phyloP scores from a whole-genome alignment of 495 filamentous ascomycete species.

The Xanthoparmelia taractica region DNA sequence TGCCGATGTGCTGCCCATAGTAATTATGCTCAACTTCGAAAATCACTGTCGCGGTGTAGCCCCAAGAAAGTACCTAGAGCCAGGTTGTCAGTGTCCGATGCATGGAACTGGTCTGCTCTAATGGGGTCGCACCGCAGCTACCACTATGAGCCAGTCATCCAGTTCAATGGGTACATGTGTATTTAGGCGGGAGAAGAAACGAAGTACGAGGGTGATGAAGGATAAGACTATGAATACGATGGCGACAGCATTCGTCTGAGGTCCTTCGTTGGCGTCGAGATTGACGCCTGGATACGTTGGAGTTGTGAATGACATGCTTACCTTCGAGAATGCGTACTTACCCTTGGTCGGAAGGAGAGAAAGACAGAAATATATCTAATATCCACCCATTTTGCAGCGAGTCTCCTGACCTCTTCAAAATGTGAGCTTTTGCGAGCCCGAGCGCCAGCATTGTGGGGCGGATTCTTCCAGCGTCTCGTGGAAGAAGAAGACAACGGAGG shows the following conservation, averaged over 20 bases:
- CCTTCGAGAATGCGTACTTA: background rate
- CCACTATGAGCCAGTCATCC: background rate
- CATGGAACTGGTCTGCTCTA: background rate
- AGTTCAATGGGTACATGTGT: background rate
- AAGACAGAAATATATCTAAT: background rate
- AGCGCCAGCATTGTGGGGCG: background rate
- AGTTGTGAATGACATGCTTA: background rate
- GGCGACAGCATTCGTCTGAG: background rate
- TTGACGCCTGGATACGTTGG: background rate
- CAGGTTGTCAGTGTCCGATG: background rate
- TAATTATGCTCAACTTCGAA: background rate
- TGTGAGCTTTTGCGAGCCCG: background rate
- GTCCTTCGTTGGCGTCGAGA: background rate
- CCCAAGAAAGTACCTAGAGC: background rate
- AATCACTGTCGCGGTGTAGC: background rate
- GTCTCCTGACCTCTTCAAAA: background rate
- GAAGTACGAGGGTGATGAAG: background rate
- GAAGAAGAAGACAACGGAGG: background rate
- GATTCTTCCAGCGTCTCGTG: background rate
- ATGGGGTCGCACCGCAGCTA: background rate
- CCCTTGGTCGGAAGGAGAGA: background rate
- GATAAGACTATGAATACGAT: background rate
- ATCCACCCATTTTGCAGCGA: background rate
- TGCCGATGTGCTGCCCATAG: constrained; percentile 1
- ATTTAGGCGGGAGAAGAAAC: background rate